A percentile compares a stretch with the other conserved stretches of the same genome.
Conservation (phyloP, 495 filamentous ascomycete species). For the Annulohypoxylon stygium region DNA sequence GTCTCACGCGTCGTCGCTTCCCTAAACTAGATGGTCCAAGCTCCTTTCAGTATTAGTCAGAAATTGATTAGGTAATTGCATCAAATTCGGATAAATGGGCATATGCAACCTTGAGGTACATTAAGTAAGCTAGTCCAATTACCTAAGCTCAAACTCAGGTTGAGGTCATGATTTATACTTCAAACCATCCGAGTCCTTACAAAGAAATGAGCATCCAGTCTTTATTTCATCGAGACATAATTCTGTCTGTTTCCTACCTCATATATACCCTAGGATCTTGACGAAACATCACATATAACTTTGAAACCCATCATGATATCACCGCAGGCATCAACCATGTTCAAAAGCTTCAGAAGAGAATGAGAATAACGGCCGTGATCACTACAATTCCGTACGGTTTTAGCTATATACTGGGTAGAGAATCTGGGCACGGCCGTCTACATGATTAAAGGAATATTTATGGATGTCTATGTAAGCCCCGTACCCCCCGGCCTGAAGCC, state of each 20-base stretch:
- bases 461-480: conserved; percentile 38
- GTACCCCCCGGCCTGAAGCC: conserved; percentile 1
- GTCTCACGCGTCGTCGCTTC: conserved; percentile 51
- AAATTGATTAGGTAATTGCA: background rate
- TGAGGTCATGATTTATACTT: background rate
- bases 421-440: conserved; percentile 33
- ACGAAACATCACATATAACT: background rate
- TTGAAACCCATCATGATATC: background rate
- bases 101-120: background rate
- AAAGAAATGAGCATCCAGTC: background rate
- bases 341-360: background rate
- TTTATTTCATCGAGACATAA: background rate
- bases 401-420: conserved; percentile 41
- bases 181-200: background rate
- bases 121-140: background rate
- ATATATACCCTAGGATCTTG: background rate
- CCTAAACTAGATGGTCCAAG: conserved; percentile 27
- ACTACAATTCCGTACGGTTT: conserved; percentile 44
- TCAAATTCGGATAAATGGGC: background rate
- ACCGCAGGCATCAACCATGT: background rate
- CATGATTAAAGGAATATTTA: conserved; percentile 34
- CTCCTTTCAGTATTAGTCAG: conserved; percentile 29
- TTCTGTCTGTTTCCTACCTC: background rate
- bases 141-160: background rate
- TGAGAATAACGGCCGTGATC: conserved; percentile 20